Base-by-base conservation (phyloP, 176 grass and related monocot species). In the Ampelocalamus luodianensis region DNA sequence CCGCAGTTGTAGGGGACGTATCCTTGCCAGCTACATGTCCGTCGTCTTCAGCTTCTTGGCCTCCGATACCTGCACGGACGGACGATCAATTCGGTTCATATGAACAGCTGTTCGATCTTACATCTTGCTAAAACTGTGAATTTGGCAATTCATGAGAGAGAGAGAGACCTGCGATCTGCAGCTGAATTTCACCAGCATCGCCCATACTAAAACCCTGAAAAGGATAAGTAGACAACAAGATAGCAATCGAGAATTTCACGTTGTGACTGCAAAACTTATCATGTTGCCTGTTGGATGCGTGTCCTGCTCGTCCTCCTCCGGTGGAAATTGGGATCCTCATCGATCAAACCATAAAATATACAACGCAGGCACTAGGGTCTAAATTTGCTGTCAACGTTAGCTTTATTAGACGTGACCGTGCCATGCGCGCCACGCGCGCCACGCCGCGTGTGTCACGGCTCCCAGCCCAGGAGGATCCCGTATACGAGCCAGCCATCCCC, bases 111-210 rank as follows among this genome's bases (percentile, higher is more conserved):
- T 17, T 81, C 14, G 29, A 82, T 58, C 71, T 46, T 67, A 18
- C 61, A 13, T 32, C 20, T 51, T 55, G 48, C 6, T 56, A 4
- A 76, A 43, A 26, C 3, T 39, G 5, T 24, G 50, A 49, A 69
- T 38, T 59, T 58, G 10, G 38, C 38, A 68, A 39, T 17, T 68
- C 74, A 26, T 37, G 2, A 75, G 54, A 37, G 53, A 73, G 26
- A 37, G 53, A 73, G 26, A 4, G 51, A 90, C 84, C 79, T 79
- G 68, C 40, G 3, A 90, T 87, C 26, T 87, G 89, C 68, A 90
- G 76, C 76, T 83, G 89, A 79, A 54, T 91, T 65, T 91, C 89
- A 69, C 51, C 68, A 54, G 62, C 85, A 54, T 76, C 63, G 22
- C 36, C 70, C 89, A 91, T 87, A 72, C 36, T 67, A 39, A 50